Evolutionary conservation across 2,329 filamentous ascomycete genomes (phyloP), one percentile per base, ranked within the genome.

Genomic region (Sporothrix variecibatus): DNA sequence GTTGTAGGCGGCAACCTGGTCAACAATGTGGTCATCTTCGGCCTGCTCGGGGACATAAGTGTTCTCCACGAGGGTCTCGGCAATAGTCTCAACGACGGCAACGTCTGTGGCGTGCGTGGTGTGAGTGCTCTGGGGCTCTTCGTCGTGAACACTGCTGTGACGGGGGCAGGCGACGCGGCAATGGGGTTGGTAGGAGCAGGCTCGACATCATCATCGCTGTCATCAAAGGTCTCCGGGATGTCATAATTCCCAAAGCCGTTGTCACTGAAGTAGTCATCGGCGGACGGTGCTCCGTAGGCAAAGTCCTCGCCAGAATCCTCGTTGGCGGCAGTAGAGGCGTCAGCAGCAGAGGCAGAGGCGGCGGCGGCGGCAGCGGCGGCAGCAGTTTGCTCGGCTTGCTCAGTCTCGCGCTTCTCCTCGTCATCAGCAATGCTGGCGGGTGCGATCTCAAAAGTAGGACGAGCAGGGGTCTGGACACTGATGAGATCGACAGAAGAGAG

Each of bases 401-500:
- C 65, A 23, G 43, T 20, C 43, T 34, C 28, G 11, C 49, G 23
- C 34, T 38, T 49, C 15, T 51, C 65, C 26, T 68, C 65, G 43
- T 68, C 26, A 15, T 51, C 65, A 51, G 38, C 38, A 26, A 17
- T 20, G 11, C 60, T 26, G 34, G 53, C 56, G 40, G 72, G 17
- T 6, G 31, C 49, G 17, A 46, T 23, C 28, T 69, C 31, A 38
- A 53, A 53, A 38, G n/a, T 23, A n/a, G 43, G 58, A 58, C 68
- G 58, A 15, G 67, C 71, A 11, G 74, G 74, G 3, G 74, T 75
- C 74, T 72, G 74, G 17, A 75, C 69, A 9, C 71, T 75, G 62
- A 75, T 73, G 3, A 75, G 51, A 9, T 75, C 74, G 5, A 75
- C 74, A n/a, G 74, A 75, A 11, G 74, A 75, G 20, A 75, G 74